Conservation (phyloP, 2,329 filamentous ascomycete genomes). For the Fusarium virguliforme region DNA sequence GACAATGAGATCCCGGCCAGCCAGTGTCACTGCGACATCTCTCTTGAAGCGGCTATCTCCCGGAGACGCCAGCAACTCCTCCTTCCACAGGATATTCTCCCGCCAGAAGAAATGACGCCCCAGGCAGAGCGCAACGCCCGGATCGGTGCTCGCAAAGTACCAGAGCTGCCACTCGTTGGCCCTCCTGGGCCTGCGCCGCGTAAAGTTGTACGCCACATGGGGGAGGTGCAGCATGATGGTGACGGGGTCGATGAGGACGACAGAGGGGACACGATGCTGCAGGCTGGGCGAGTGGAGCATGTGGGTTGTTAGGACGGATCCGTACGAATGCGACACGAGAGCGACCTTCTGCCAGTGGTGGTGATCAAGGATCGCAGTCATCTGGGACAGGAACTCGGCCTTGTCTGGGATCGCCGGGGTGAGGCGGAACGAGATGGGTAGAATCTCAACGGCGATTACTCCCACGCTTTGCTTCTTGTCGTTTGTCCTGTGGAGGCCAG, state of each 20-base stretch:
- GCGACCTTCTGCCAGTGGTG: slow-evolving; percentile 74
- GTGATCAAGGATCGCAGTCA: slow-evolving; percentile 70
- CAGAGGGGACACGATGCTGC: slow-evolving; percentile 65
- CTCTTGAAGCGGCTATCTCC: slow-evolving; percentile 46
- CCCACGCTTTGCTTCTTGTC: slow-evolving; percentile 65
- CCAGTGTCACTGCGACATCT: slow-evolving; percentile 71
- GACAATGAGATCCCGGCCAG: slow-evolving; percentile 76
- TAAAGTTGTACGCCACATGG: slow-evolving; percentile 81
- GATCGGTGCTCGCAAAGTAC: slow-evolving; percentile 80
- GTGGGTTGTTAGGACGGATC: slow-evolving; percentile 75
- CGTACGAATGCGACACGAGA: slow-evolving; percentile 76
- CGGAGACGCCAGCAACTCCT: slow-evolving; percentile 66
- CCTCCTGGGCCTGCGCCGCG: slow-evolving; percentile 63
- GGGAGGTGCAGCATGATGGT: slow-evolving; percentile 78
- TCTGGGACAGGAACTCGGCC: slow-evolving; percentile 69
- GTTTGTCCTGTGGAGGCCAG: slow-evolving; percentile 61
- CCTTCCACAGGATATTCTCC: slow-evolving; percentile 79
- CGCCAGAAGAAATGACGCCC: slow-evolving; percentile 80
- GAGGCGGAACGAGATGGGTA: slow-evolving; percentile 76
- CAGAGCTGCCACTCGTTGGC: slow-evolving; percentile 81
- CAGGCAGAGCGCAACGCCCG: slow-evolving; percentile 76
- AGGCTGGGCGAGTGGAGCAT: slow-evolving; percentile 68
- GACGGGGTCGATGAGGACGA: slow-evolving; percentile 73
- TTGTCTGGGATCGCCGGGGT: slow-evolving; percentile 68
- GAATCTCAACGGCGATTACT: slow-evolving; percentile 76